Evolutionary conservation across 2,329 filamentous ascomycete genomes (phyloP).

Genomic region (Zasmidium cellare): DNA sequence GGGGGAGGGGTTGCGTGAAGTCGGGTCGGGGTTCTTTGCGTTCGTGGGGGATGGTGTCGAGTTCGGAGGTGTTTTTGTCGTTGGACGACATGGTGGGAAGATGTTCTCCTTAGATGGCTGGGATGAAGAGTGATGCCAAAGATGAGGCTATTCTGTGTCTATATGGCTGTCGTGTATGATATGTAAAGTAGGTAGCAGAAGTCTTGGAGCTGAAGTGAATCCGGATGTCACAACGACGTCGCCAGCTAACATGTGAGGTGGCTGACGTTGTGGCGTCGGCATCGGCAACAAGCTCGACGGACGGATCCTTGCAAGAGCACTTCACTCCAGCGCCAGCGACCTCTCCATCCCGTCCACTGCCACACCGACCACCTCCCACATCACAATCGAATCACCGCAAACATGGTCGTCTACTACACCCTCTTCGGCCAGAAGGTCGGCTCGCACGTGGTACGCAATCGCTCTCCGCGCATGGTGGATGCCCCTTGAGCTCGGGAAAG

Average conservation of each 20-base stretch:
- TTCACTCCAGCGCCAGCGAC: slow-evolving; percentile 9
- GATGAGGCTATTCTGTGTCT: neutral
- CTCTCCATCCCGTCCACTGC: slow-evolving; percentile 4
- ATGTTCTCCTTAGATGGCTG: neutral
- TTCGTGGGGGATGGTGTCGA: slow-evolving; percentile 42
- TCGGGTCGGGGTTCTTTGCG: slow-evolving; percentile 48
- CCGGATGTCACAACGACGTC: no score
- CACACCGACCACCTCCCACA: slow-evolving; percentile 7
- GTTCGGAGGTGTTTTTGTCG: slow-evolving; percentile 27
- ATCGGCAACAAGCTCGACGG: slow-evolving; percentile 7
- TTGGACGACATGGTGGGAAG: slow-evolving; percentile 5
- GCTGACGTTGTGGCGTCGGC: slow-evolving; percentile 3
- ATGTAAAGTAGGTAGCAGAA: neutral
- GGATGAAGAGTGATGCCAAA: neutral
- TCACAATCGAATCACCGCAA: slow-evolving; percentile 16
- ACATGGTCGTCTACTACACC: slow-evolving; percentile 55
- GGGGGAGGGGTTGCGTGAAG: slow-evolving; percentile 49
- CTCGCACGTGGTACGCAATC: slow-evolving; percentile 51
- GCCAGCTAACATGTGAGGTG: slow-evolving; percentile 1
- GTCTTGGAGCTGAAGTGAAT: no score
- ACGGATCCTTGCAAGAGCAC: neutral
- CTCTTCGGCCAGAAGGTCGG: slow-evolving; percentile 55
- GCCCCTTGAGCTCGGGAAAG: slow-evolving; percentile 2
- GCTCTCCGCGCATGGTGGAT: neutral
- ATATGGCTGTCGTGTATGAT: neutral